These are phyloP conservation scores for Saccharomycopsis oosterbeekiorum DNA, from an alignment of 805 yeast genomes.

Conservation along the genomic window DNA sequence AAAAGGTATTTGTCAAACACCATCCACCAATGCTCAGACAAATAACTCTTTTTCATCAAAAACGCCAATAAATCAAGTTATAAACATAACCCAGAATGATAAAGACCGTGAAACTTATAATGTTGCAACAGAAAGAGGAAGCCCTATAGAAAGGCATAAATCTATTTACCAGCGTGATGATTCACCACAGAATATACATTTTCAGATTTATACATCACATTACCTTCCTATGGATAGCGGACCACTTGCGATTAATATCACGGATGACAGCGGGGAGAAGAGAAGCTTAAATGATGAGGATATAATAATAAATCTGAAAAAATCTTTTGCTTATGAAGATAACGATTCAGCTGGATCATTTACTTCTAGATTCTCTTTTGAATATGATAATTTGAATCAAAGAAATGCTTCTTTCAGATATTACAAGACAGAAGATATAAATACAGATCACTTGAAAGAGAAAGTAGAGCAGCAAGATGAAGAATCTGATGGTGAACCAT, in stretches of 20 bases:
- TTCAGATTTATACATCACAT: too few species aligned
- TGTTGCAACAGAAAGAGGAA: too few species aligned
- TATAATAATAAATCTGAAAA: not conserved
- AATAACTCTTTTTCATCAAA: not conserved
- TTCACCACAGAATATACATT: too few species aligned
- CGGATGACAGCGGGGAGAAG: not conserved
- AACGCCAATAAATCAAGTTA: not conserved
- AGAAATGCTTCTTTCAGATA: conserved; percentile 30
- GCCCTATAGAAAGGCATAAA: too few species aligned
- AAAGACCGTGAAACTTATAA: too few species aligned
- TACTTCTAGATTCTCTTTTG: conserved; percentile 26
- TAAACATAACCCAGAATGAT: not conserved
- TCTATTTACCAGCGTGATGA: too few species aligned
- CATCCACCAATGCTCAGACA: not conserved
- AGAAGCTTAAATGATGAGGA: not conserved
- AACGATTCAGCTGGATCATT: not conserved
- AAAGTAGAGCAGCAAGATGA: conserved; percentile 4
- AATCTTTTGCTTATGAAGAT: not conserved
- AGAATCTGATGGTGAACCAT: conserved; percentile 20
- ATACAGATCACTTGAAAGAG: conserved; percentile 11
- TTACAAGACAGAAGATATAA: conserved; percentile 26
- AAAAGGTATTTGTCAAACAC: not conserved
- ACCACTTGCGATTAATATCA: not conserved
- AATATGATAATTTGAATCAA: conserved; percentile 23
- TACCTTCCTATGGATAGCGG: too few species aligned